Conservation (phyloP, 2,329 filamentous ascomycete genomes). For the Tothia fuscella region DNA sequence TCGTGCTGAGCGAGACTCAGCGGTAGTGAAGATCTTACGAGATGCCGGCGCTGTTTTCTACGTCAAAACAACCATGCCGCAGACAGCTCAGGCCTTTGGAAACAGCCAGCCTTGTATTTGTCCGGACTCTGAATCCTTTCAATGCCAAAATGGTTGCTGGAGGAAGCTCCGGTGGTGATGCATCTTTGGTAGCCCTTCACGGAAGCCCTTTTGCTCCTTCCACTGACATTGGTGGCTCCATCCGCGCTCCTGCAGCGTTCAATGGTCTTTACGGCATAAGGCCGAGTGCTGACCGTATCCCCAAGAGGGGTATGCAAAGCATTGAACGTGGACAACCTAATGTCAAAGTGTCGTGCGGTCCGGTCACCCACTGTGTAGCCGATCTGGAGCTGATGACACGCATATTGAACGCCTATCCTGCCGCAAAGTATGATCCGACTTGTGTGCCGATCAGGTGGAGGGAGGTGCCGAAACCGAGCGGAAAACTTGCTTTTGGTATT, state of each 20-base stretch:
- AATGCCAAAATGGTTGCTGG: slow-evolving; percentile 38
- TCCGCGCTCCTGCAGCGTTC: slow-evolving; percentile 39
- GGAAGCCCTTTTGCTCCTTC: slow-evolving; percentile 39
- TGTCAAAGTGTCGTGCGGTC: neutral
- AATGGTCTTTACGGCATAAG: slow-evolving; percentile 38
- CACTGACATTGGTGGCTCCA: slow-evolving; percentile 42
- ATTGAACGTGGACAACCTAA: neutral
- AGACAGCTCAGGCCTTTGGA: slow-evolving; percentile 41
- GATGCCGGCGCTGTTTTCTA: slow-evolving; percentile 36
- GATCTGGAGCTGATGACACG: too few species aligned
- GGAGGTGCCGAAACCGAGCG: slow-evolving; percentile 13
- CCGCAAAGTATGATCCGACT: slow-evolving; percentile 32
- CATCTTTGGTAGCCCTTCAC: slow-evolving; percentile 36
- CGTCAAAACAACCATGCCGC: slow-evolving; percentile 43
- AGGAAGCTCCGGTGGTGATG: slow-evolving; percentile 42
- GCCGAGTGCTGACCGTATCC: slow-evolving; percentile 34
- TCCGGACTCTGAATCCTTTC: slow-evolving; percentile 35
- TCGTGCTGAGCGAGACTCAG: slow-evolving; percentile 25
- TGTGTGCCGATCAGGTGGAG: slow-evolving; percentile 40
- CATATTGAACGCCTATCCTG: too few species aligned
- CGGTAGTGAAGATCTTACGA: slow-evolving; percentile 32
- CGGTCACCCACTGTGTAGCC: slow-evolving; percentile 1
- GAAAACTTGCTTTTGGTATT: slow-evolving; percentile 16
- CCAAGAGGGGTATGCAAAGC: slow-evolving; percentile 31
- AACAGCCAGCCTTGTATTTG: slow-evolving; percentile 39